These are phyloP conservation scores for Boletus nobilissimus DNA, from an alignment of 1,284 basidiomycete genomes.

Conservation along the genomic window DNA sequence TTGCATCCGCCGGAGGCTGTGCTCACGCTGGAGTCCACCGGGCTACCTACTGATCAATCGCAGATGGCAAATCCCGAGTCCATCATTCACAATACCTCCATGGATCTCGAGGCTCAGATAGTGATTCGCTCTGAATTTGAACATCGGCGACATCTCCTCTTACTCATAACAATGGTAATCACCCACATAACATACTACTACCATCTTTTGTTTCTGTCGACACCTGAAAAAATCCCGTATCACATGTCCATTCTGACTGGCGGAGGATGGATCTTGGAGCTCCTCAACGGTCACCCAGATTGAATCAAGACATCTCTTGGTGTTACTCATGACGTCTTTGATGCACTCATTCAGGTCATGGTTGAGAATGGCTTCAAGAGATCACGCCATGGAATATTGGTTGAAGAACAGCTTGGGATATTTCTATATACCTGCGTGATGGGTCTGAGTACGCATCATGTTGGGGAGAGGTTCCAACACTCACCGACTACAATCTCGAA, in stretches of 20 bases:
- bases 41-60: too few species aligned
- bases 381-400: not conserved
- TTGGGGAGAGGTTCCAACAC: conserved; percentile 18
- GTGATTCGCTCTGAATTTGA: not conserved
- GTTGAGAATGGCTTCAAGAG: not conserved
- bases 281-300: conserved; percentile 11
- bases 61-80: too few species aligned
- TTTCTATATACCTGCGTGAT: not conserved
- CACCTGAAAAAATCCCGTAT: not conserved
- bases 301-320: conserved; percentile 1
- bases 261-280: conserved; percentile 7
- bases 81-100: too few species aligned
- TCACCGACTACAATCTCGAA: not conserved
- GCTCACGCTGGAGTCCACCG: too few species aligned
- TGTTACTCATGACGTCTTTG: not conserved
- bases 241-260: conserved; percentile 6
- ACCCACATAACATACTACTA: not conserved
- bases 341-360: not conserved
- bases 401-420: not conserved
- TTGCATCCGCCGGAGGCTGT: too few species aligned
- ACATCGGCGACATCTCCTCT: not conserved
- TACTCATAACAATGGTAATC: not conserved
- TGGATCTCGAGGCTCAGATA: conserved; percentile 3
- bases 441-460: not conserved
- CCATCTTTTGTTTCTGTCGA: not conserved